Percentiles rank a stretch among this genome's conserved stretches.
phyloP scores from a whole-genome alignment of 345 rosid genomes.

The Populus pruinosa region DNA sequence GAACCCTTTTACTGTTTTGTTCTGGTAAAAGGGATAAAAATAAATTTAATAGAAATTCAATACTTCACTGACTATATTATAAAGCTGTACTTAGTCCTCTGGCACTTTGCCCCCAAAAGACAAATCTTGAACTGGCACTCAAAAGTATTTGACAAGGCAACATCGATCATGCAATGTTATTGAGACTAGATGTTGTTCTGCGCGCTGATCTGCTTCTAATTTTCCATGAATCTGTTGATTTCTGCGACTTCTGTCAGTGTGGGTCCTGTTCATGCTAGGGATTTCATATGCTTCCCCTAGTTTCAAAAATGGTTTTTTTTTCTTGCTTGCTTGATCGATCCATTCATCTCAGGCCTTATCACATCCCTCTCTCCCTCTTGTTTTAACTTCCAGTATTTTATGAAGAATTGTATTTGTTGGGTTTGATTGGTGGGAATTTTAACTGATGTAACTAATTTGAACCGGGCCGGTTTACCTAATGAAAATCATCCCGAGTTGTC shows the following conservation, averaged over 20 bases:
- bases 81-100: not conserved
- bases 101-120: not conserved
- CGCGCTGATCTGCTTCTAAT: not conserved
- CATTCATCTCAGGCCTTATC: not conserved
- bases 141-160: not conserved
- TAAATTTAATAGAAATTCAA: too few relatives aligned
- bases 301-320: not conserved
- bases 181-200: not conserved
- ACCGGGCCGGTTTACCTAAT: not conserved
- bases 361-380: too few relatives aligned
- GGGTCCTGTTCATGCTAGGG: not conserved
- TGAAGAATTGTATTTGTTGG: not conserved
- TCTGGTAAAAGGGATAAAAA: too few relatives aligned
- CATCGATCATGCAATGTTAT: not conserved
- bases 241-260: not conserved
- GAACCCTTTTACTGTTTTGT: not conserved
- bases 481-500: not conserved
- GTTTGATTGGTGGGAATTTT: not conserved
- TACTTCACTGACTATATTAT: too few relatives aligned
- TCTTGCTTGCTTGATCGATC: too few relatives aligned
- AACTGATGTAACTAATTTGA: conserved; percentile 3
- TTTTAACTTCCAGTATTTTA: not conserved
- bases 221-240: not conserved
- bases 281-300: conserved; percentile 1
- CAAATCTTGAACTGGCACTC: not conserved